phyloP scores from a whole-genome alignment of 169 alveolate genomes.

The Sarcocystis neurona region DNA sequence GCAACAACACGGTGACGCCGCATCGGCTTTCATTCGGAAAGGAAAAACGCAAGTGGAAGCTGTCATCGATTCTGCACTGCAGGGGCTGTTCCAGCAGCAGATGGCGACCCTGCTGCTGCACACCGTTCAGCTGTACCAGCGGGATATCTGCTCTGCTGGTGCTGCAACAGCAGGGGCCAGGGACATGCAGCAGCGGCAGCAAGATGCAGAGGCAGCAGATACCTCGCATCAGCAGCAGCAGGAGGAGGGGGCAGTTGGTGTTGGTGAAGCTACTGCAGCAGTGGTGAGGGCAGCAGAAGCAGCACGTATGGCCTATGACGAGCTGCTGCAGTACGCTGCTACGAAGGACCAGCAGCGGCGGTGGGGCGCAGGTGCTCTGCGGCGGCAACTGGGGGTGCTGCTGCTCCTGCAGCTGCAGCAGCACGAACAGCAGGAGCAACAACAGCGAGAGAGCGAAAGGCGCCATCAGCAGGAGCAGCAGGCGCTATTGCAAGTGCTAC shows the following conservation, averaged over 20 bases:
- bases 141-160: not conserved
- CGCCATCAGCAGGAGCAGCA: conserved; percentile 32
- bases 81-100: conserved; percentile 34
- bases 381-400: conserved; percentile 20
- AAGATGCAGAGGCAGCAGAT: not conserved
- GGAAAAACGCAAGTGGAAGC: conserved; percentile 14
- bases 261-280: not conserved
- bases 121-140: conserved; percentile 1
- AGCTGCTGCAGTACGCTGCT: conserved; percentile 28
- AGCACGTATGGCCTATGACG: not conserved
- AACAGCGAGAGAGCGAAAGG: not conserved
- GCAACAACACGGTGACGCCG: not conserved
- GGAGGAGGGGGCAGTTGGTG: not conserved
- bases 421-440: not conserved
- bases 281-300: conserved; percentile 12
- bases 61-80: conserved; percentile 6
- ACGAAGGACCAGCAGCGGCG: not conserved
- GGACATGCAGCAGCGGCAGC: not conserved
- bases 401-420: conserved; percentile 46
- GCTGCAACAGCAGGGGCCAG: not conserved
- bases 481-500: conserved; percentile 52
- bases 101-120: conserved; percentile 18
- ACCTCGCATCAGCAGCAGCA: not conserved
- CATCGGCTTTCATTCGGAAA: not conserved
- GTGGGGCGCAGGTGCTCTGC: conserved; percentile 25